Evolutionary conservation across 768 basidiomycete species (phyloP), one percentile per base, ranked within the genome.

Genomic region (Leccinum subtestaceum): DNA sequence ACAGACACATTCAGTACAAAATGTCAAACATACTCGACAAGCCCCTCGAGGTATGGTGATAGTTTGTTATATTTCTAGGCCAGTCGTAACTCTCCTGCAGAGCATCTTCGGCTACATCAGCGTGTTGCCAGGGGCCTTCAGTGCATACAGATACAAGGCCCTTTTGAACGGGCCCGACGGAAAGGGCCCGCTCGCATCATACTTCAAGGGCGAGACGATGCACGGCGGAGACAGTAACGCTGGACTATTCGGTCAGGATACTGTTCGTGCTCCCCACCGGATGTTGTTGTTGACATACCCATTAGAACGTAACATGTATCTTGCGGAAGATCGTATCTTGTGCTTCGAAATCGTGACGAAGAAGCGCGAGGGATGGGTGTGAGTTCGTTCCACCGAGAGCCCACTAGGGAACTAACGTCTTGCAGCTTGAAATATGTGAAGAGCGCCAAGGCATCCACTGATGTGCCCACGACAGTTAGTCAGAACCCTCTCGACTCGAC

Each of bases 1-100:
- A 63, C 45, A 59, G 25, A 47, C 2, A 3, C 15, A 8, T 57
- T 5, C 46, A 88, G 85, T 95, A 96, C 78, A 96, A 96, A 78
- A 93, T 92, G 88, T 93, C 93, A 25, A 95, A 97, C 68, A 91
- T 96, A 63, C 84, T 98, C 36, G 95, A 98, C 72, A 98, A 98
- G 72, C 95, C 95, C 1, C 82, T 95, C 53, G 95, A 98, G 84
- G 80, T 92, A 69, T 53, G 81, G 72, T 38, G 5, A n/a, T 55
- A 5, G n/a, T 54, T 52, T 40, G 13, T 25, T 40, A 57, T 21
- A 10, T 50, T 55, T 17, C 19, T 57, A 13, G 12, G 47, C 45
- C 59, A n/a, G 61, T 27, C 8, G n/a, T 40, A 32, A 29, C 21
- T 29, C 45, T 13, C 19, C 54, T 51, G 31, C 57, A 80, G 87